phyloP scores from a whole-genome alignment of 768 basidiomycete genomes.

The Macrocybe gigantea region DNA sequence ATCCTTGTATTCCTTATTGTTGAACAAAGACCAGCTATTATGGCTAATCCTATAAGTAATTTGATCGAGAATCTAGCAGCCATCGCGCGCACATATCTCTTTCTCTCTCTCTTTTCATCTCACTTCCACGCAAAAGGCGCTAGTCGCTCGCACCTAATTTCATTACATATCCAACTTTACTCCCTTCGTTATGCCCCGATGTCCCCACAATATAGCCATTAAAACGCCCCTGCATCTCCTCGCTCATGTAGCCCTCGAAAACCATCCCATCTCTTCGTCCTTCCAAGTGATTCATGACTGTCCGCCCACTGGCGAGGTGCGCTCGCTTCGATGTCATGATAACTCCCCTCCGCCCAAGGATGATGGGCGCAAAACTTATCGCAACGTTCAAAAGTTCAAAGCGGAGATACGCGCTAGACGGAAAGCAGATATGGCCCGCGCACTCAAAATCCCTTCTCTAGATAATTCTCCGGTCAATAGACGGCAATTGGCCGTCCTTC shows the following conservation, averaged over 20 bases:
- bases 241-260: conserved; percentile 26
- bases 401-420: conserved; percentile 25
- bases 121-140: too few relatives aligned
- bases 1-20: too few relatives aligned
- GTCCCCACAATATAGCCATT: conserved; percentile 12
- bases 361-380: conserved; percentile 18
- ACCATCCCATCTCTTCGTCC: background rate
- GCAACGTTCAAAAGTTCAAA: conserved; percentile 20
- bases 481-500: conserved; percentile 51
- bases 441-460: conserved; percentile 35
- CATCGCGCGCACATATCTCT: too few relatives aligned
- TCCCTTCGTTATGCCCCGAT: conserved; percentile 20
- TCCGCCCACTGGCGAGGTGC: too few relatives aligned
- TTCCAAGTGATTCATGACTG: too few relatives aligned
- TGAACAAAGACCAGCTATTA: too few relatives aligned
- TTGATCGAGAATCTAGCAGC: too few relatives aligned
- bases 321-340: too few relatives aligned
- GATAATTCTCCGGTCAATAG: conserved; percentile 53
- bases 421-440: conserved; percentile 28
- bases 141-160: conserved; percentile 9
- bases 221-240: conserved; percentile 30
- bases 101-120: too few relatives aligned
- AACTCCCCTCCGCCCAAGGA: conserved; percentile 9
- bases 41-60: too few relatives aligned
- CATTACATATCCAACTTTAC: background rate